Percentiles rank a stretch among this genome's conserved stretches.
These are phyloP conservation scores for Hansfordia pulvinata DNA, from an alignment of 2,329 filamentous ascomycete genomes.

Conservation along the genomic window DNA sequence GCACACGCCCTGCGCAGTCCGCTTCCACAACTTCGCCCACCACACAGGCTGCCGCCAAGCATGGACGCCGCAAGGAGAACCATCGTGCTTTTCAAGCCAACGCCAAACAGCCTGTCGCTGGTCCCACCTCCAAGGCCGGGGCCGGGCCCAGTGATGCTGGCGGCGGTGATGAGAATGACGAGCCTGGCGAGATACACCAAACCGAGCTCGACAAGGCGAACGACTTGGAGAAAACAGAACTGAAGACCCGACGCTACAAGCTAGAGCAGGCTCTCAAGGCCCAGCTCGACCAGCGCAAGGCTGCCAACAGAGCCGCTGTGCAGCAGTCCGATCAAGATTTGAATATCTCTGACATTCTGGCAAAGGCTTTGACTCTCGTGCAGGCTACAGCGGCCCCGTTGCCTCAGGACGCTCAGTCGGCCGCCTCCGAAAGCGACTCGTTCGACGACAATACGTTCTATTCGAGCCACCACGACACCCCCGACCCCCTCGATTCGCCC, in stretches of 20 bases:
- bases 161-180: too few relatives aligned
- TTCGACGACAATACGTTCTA: conserved; percentile 94
- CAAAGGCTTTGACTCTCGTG: conserved; percentile 57
- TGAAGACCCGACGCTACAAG: conserved; percentile 65
- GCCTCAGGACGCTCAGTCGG: conserved; percentile 38
- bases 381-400: conserved; percentile 50
- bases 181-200: too few relatives aligned
- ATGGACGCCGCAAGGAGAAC: conserved; percentile 15
- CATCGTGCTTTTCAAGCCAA: conserved; percentile 21
- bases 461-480: conserved; percentile 82
- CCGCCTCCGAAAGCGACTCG: conserved; percentile 57
- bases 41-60: conserved; percentile 4
- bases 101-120: conserved; percentile 17
- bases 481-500: conserved; percentile 35
- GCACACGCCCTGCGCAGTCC: too few relatives aligned
- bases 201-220: conserved; percentile 79
- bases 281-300: conserved; percentile 53
- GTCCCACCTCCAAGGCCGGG: conserved; percentile 19
- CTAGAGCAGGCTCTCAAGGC: conserved; percentile 68
- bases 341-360: conserved; percentile 59
- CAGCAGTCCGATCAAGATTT: conserved; percentile 48
- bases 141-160: too few relatives aligned
- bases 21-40: conserved; percentile 11
- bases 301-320: conserved; percentile 24
- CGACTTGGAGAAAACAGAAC: conserved; percentile 68